Conservation (phyloP, 192 early-diverging fungal species). For the Umbelopsis ramanniana region DNA sequence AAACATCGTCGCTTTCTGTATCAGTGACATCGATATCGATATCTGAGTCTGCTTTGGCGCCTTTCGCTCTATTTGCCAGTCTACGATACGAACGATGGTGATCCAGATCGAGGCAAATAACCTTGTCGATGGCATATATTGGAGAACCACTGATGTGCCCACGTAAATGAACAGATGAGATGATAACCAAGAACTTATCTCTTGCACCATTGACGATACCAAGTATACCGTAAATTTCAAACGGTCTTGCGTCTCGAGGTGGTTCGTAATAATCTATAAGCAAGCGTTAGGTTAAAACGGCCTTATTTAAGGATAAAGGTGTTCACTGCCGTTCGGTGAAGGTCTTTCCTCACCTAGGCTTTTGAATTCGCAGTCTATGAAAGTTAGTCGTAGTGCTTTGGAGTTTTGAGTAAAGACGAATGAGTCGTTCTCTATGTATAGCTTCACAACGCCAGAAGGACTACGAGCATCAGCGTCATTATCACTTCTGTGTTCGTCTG, state of each 20-base stretch:
- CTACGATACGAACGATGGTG: slow-evolving; percentile 27
- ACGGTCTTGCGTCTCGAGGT: slow-evolving; percentile 3
- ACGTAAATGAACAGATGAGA: slow-evolving; percentile 39
- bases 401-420: slow-evolving; percentile 21
- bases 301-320: not conserved
- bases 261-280: slow-evolving; percentile 28
- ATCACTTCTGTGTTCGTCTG: not conserved
- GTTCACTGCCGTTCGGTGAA: not conserved
- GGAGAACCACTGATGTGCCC: slow-evolving; percentile 45
- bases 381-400: slow-evolving; percentile 27
- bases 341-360: slow-evolving; percentile 22
- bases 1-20: not conserved
- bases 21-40: slow-evolving; percentile 4
- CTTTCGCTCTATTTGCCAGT: slow-evolving; percentile 29
- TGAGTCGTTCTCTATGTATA: not conserved
- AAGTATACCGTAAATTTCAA: slow-evolving; percentile 34
- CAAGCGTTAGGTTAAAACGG: not conserved
- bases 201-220: slow-evolving; percentile 33
- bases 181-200: slow-evolving; percentile 42
- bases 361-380: slow-evolving; percentile 26
- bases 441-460: slow-evolving; percentile 1
- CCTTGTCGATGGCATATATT: slow-evolving; percentile 45
- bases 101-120: slow-evolving; percentile 43
- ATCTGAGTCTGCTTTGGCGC: slow-evolving; percentile 1
- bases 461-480: not conserved